Base-by-base conservation (phyloP, 805 yeast genomes). In the Saitoella complicata region DNA sequence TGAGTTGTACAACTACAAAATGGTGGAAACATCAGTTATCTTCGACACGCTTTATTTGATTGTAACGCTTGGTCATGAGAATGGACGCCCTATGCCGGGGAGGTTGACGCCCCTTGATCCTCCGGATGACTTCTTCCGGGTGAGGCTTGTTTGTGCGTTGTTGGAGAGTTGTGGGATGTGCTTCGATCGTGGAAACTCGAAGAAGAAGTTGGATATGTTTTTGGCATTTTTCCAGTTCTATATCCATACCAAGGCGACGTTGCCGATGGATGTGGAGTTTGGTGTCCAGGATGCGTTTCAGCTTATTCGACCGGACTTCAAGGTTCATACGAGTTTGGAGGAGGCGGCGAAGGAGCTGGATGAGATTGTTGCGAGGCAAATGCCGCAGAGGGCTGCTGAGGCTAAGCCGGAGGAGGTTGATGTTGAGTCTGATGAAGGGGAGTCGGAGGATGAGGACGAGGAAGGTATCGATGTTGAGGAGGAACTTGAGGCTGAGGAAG, bases 211-310 rank as follows among this genome's bases (percentile, higher is more conserved):
- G 8, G 53, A 56, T 0, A 43, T 64, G 0, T 71, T 79, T 46
- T 52, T 78, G 46, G 67, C 67, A 31, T 78, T 75, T 51, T 76
- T 84, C 48, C 91, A 85, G 53, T 85, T 75, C 57, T 85, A 82
- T 55, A 58, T 73, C 4, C 71, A 68, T 57, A 70, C 78, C 32
- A 85, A 85, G 53, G 67, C 61, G 40, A 51, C 49, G 13, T 81
- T 81, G 10, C 85, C 93, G 0, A 64, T 69, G 49, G 91, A 80
- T 40, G 60, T 73, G 2, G 71, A 71, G 38, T 76, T 76, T 51
- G 67, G 66, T 41, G 51, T 82, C n/a, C 55, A 60, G 21, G 71
- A 66, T 32, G 61, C 70, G 33, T 71, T 69, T 50, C 61, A 57
- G 21, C 43, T 48, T 0, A 51, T 59, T 1, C 57, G 61, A 9